These are phyloP conservation scores for Paecilomyces variotii DNA, from an alignment of 2,329 filamentous ascomycete genomes.

Conservation along the genomic window DNA sequence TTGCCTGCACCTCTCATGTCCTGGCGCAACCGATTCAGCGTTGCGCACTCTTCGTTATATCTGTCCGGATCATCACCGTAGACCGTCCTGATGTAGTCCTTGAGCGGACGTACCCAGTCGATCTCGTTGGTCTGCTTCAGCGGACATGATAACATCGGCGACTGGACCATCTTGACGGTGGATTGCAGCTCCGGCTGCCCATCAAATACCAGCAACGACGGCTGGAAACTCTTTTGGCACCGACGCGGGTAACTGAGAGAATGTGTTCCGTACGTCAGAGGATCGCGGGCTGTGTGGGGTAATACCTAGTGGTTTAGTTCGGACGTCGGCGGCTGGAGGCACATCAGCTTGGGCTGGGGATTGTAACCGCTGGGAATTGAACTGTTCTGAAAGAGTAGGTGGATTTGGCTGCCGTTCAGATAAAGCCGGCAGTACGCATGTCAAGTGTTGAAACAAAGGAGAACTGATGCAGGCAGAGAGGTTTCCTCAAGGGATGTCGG, in stretches of 20 bases:
- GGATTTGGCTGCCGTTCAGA: not conserved
- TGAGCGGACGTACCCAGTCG: slow-evolving; percentile 90
- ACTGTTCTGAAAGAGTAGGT: not conserved
- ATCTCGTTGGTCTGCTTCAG: slow-evolving; percentile 94
- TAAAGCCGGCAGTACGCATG: not conserved
- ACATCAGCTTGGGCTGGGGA: not conserved
- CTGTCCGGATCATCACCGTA: slow-evolving; percentile 96
- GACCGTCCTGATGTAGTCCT: slow-evolving; percentile 83
- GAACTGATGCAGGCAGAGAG: not conserved
- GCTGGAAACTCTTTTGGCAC: not conserved
- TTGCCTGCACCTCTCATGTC: slow-evolving; percentile 97
- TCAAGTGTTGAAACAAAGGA: not conserved
- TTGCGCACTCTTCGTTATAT: slow-evolving; percentile 90
- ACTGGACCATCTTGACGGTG: slow-evolving; percentile 59
- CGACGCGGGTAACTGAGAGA: not conserved
- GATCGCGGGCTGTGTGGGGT: not conserved
- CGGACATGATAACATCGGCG: slow-evolving; percentile 91
- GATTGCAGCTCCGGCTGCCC: slow-evolving; percentile 25
- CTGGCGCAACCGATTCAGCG: slow-evolving; percentile 88
- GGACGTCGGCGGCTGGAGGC: not conserved
- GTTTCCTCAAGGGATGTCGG: not conserved
- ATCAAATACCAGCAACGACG: not conserved
- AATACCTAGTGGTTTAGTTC: not conserved
- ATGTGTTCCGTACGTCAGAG: not conserved
- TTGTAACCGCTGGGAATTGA: not conserved